Conservation (phyloP, 305 asterid genomes). For the Fraxinus sp. region DNA sequence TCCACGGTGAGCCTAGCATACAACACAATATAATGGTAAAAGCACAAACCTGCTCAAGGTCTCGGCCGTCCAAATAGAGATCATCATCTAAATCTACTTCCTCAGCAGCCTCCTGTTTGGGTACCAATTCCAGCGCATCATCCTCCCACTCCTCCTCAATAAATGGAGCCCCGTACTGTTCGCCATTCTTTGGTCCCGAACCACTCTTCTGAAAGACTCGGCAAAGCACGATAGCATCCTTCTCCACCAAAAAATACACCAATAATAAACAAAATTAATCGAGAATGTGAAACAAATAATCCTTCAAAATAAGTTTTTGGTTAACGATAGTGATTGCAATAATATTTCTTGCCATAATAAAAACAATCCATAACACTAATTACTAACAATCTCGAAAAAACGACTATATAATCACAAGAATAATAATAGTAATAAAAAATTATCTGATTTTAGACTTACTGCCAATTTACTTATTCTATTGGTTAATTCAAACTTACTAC, state of each 20-base stretch:
- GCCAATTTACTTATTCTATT: background rate
- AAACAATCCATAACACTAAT: background rate
- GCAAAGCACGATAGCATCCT: slow-evolving; percentile 89
- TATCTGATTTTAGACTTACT: background rate
- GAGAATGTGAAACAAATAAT: background rate
- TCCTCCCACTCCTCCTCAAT: slow-evolving; percentile 94
- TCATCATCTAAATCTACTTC: slow-evolving; percentile 60
- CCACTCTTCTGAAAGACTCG: slow-evolving; percentile 98
- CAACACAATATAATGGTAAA: background rate
- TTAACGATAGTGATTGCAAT: background rate
- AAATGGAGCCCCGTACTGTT: slow-evolving; percentile 92
- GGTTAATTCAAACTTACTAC: background rate
- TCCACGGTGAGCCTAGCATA: background rate
- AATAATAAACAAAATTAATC: slow-evolving; percentile 10
- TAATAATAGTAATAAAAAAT: too few relatives aligned
- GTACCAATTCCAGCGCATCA: slow-evolving; percentile 48
- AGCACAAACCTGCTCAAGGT: slow-evolving; percentile 79
- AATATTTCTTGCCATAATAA: background rate
- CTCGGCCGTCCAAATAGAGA: slow-evolving; percentile 59
- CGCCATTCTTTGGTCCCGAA: slow-evolving; percentile 94
- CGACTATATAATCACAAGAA: background rate
- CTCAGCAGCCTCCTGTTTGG: slow-evolving; percentile 55
- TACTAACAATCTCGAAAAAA: background rate
- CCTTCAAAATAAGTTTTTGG: slow-evolving; percentile 3
- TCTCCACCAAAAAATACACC: slow-evolving; percentile 23